A percentile compares a stretch with the other conserved stretches of the same genome.
Conservation (phyloP, 306 rosid species). For the Urtica urens region DNA sequence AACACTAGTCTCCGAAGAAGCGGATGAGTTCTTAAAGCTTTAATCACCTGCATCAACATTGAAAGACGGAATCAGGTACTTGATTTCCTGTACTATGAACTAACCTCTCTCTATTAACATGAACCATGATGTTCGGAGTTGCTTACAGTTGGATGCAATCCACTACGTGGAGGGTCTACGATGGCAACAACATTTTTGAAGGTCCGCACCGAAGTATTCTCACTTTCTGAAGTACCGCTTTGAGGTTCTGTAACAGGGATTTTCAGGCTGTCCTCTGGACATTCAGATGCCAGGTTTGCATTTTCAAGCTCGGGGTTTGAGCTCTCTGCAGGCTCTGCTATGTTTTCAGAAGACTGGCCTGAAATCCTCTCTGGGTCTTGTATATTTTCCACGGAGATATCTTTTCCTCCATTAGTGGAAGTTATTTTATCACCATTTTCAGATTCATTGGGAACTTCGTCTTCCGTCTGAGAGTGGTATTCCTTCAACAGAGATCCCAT, state of each 20-base stretch:
- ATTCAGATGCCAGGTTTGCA: constrained; percentile 21
- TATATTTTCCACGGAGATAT: constrained; percentile 5
- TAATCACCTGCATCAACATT: constrained; percentile 58
- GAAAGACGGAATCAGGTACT: background rate
- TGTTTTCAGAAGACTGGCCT: background rate
- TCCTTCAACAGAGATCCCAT: constrained; percentile 81
- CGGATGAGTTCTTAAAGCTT: constrained; percentile 75
- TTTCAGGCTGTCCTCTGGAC: constrained; percentile 26
- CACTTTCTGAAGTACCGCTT: constrained; percentile 34
- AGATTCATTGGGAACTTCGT: constrained; percentile 18
- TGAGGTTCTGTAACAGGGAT: constrained; percentile 29
- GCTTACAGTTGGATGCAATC: constrained; percentile 95
- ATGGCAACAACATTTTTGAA: constrained; percentile 85
- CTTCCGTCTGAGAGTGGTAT: constrained; percentile 43
- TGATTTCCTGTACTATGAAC: background rate
- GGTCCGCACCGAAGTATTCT: constrained; percentile 23
- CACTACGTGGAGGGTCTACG: constrained; percentile 94
- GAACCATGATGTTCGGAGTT: constrained; percentile 3
- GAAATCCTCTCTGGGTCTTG: constrained; percentile 24
- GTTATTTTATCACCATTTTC: constrained; percentile 22
- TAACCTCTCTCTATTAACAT: too few species aligned
- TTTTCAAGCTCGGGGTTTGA: constrained; percentile 31
- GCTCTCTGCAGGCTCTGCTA: constrained; percentile 21
- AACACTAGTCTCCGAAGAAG: constrained; percentile 74
- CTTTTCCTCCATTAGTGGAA: constrained; percentile 20